Base-by-base conservation (phyloP, 2,329 filamentous ascomycete genomes). In the Colletotrichum horii region DNA sequence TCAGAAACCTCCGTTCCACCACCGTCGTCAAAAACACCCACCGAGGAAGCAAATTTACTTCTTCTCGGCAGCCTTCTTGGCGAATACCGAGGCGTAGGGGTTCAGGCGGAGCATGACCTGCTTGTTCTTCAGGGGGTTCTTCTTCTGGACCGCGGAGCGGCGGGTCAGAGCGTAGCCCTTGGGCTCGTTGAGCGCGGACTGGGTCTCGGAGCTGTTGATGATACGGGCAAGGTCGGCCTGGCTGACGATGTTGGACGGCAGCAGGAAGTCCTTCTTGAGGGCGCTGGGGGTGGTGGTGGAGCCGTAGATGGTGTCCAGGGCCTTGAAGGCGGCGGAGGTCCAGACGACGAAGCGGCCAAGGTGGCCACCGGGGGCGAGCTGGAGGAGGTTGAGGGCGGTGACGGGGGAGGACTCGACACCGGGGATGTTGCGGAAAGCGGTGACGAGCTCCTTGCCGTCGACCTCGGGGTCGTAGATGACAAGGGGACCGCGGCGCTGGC, bases 41-140 rank as follows among this genome's bases (percentile, higher is more conserved):
- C 32, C 58, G 60, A 65, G 52, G 48, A 28, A n/a, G n/a, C 22
- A 52, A 43, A 55, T 24, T 67, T 76, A 75, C 73, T 78, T 78
- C 87, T 92, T 91, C 88, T 92, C 88, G 67, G 71, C 87, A 55
- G 76, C 76, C 84, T 95, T 92, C 92, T 97, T 95, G 82, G 93
- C 90, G 89, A 97, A 99, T 78, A 95, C 93, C 82, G 94, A 91
- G 82, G 97, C 96, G 89, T 99, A 99, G 79, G 97, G 97, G 94
- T 99, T 99, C 88, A 99, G 94, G 84, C 97, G 94, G 86, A 99
- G 94, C 89, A 98, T 93, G 81, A 99, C 94, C 92, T 98, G 97
- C 93, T 96, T 98, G 94, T 99, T 99, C 89, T 91, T 92, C 82
- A 99, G 96, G 84, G 97, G 97, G 93, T 99, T 99, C 96, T 98